Evolutionary conservation across 371 early-diverging fungal genomes (phyloP), one percentile per base, ranked within the genome.

Genomic region (Chytridiales sp.): DNA sequence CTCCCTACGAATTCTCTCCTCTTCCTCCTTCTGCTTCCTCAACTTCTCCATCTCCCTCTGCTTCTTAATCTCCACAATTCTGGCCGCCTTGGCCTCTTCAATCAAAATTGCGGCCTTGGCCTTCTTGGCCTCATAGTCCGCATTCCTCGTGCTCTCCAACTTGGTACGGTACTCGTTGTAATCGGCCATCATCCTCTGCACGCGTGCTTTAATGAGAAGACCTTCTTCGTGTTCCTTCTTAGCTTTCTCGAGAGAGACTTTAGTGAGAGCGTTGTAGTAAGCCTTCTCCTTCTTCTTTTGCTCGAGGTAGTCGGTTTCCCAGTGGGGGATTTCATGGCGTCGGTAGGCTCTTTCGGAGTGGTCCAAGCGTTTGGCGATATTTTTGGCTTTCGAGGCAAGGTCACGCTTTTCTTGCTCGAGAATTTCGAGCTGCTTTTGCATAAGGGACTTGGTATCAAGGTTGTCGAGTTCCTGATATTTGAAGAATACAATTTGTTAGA

Each of bases 311-410:
- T 96, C 97, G 67, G 87, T 83, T 38, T 84, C 87, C 54, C 97
- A 82, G 19, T 96, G 76, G 29, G 97, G 93, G 62, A 89, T 88
- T 81, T 98, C 98, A 66, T 88, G 89, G 74, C 87, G 83, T 62
- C 98, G 92, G 76, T 80, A 89, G n/a, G 97, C 98, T 72, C 98
- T 93, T 76, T 95, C 97, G n/a, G 87, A 76, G 70, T 94, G 92
- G 73, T 98, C 98, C 36, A 90, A 60, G 64, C 89, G 85, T 68
- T 91, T 90, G 62, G 81, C 78, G 54, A 91, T 75, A 34, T 84
- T 71, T 40, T 65, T 63, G 56, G 63, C 62, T 61, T 74, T 73
- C 42, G 21, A 44, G 13, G 41, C 54, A 30, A 88, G 76, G 67
- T 92, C 94, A 34, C 81, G 79, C 78, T 89, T 87, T 70, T 94